Evolutionary conservation across 306 rosid species (phyloP).

Genomic region (Begonia loranthoides): DNA sequence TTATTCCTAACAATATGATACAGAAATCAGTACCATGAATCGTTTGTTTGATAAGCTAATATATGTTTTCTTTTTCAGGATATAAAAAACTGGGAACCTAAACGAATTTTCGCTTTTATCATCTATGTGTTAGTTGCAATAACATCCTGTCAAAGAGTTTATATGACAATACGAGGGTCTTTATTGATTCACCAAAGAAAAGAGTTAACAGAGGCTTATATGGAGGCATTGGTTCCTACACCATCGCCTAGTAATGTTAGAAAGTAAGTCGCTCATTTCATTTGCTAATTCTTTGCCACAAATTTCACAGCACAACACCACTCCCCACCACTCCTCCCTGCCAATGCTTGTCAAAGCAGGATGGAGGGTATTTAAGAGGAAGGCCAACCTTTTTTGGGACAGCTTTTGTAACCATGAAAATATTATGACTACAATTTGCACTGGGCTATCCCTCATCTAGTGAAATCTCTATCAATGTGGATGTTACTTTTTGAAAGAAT

Average conservation of each 20-base stretch:
- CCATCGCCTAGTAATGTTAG: slow-evolving; percentile 63
- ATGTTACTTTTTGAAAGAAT: too few species aligned
- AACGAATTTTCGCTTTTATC: slow-evolving; percentile 55
- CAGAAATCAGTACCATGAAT: too few species aligned
- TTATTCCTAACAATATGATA: too few species aligned
- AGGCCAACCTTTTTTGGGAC: too few species aligned
- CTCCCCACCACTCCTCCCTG: too few species aligned
- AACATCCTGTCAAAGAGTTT: slow-evolving; percentile 51
- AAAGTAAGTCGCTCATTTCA: slow-evolving; percentile 31
- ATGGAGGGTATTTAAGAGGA: too few species aligned
- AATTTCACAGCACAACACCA: too few species aligned
- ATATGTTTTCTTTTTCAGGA: slow-evolving; percentile 27
- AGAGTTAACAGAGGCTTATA: slow-evolving; percentile 81
- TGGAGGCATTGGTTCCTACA: slow-evolving; percentile 91
- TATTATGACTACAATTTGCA: too few species aligned
- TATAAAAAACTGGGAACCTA: slow-evolving; percentile 65
- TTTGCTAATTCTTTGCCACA: neutral
- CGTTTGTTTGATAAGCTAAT: neutral
- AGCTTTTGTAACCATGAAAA: too few species aligned
- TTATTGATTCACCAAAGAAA: slow-evolving; percentile 31
- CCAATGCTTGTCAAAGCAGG: too few species aligned
- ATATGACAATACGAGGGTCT: slow-evolving; percentile 49
- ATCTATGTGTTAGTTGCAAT: slow-evolving; percentile 40
- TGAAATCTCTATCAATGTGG: too few species aligned
- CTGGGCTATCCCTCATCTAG: too few species aligned